Conservation (phyloP, 2,329 filamentous ascomycete genomes). For the Gaeumannomyces tritici region DNA sequence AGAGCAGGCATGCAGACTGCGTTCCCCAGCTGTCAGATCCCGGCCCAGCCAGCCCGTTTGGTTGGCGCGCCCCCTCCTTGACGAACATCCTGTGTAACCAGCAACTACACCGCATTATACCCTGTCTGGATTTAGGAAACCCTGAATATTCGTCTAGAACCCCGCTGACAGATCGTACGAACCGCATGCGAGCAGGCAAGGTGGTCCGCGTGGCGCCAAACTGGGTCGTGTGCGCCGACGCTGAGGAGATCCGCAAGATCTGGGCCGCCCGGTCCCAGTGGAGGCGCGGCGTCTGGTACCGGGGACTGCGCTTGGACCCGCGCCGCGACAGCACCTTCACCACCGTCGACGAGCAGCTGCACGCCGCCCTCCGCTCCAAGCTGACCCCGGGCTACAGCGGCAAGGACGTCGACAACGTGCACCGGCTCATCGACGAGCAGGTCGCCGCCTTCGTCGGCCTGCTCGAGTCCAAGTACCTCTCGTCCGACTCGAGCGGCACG, state of each 20-base stretch:
- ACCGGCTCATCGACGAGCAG: constrained; percentile 30
- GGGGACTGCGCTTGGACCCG: constrained; percentile 38
- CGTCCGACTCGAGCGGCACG: neutral
- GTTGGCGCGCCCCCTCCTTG: neutral
- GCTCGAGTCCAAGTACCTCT: constrained; percentile 20
- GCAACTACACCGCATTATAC: neutral
- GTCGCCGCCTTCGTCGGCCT: constrained; percentile 33
- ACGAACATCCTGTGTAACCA: neutral
- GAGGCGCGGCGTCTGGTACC: constrained; percentile 26
- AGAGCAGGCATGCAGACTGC: neutral
- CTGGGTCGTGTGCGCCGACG: constrained; percentile 19
- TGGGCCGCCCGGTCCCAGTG: constrained; percentile 18
- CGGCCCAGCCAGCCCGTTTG: neutral
- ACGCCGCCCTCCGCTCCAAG: constrained; percentile 27
- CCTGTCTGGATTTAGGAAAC: neutral
- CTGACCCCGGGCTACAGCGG: constrained; percentile 17
- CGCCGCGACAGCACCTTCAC: constrained; percentile 40
- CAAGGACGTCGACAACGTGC: constrained; percentile 19
- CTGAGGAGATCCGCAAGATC: constrained; percentile 17
- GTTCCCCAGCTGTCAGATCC: neutral
- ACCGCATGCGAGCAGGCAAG: constrained; percentile 9
- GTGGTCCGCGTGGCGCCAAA: constrained; percentile 18
- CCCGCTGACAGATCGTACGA: neutral
- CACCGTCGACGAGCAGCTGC: constrained; percentile 34
- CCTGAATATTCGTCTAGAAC: neutral